A percentile compares a stretch with the other conserved stretches of the same genome.
These are phyloP conservation scores for Thuidium tamariscinum DNA, from an alignment of 225 moss, liverwort and hornwort genomes.

Conservation along the genomic window DNA sequence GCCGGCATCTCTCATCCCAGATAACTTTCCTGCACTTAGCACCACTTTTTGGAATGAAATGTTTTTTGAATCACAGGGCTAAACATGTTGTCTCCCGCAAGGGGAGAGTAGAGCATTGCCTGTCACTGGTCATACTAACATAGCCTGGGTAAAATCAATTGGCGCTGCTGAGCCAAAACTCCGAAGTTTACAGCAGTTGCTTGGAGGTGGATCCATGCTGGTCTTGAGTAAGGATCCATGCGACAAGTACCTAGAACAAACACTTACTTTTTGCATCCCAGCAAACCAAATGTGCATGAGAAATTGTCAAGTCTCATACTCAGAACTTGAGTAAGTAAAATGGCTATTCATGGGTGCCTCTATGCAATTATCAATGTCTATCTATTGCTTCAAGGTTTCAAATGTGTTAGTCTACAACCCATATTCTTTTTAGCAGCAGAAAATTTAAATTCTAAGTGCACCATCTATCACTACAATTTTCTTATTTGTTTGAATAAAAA, in stretches of 20 bases:
- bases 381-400: background rate
- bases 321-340: background rate
- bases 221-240: too few relatives aligned
- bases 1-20: too few relatives aligned
- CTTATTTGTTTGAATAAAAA: background rate
- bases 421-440: fast-evolving
- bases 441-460: background rate
- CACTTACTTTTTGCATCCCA: background rate
- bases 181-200: background rate
- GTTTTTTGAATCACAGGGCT: too few relatives aligned
- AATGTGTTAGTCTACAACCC: background rate
- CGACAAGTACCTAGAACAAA: background rate
- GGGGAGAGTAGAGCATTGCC: too few relatives aligned
- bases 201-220: too few relatives aligned
- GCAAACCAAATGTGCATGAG: background rate
- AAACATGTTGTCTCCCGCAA: too few relatives aligned
- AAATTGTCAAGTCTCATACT: background rate
- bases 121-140: too few relatives aligned
- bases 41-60: too few relatives aligned
- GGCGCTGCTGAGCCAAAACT: background rate
- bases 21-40: too few relatives aligned
- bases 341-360: background rate
- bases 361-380: background rate
- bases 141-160: too few relatives aligned
- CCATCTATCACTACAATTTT: background rate